Base-by-base conservation (phyloP, 495 filamentous ascomycete species). In the Hamigera avellanea region DNA sequence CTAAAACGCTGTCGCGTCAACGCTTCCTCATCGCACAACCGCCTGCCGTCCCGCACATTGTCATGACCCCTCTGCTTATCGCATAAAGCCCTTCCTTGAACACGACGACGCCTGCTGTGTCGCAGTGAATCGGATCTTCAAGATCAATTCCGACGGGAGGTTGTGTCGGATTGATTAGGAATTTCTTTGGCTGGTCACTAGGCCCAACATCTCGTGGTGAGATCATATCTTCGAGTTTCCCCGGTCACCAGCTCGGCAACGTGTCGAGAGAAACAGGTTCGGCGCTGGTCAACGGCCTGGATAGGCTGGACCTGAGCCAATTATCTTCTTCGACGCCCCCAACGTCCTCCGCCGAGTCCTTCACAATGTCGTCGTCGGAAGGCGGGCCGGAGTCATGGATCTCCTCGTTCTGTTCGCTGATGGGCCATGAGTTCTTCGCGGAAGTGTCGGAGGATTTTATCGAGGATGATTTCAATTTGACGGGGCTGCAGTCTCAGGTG, bases 381-480 rank as follows among this genome's bases (percentile, higher is more conserved):
- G 83, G 80, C 40, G 76, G 83, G 2, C 82, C 83, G 46, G 88
- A 94, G 63, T 91, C 85, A 28, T 98, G 91, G 91, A 96, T 98
- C 64, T 81, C 83, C 36, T 89, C 86, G 33, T 98, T 95, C 59
- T 98, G 91, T 66, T 85, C 83, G 19, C 69, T 96, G 23, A 73
- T 95, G 40, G 91, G 91, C 37, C 91, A 98, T 55, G 91, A 98
- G 56, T 98, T 96, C 62, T 98, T 98, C 55, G 93, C 93, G 34
- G 91, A 98, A 59, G 88, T 98, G 28, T 87, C 85, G 14, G 91
- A 98, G 62, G 91, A 98, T 42, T 98, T 98, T 54, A 96, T 98
- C 48, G 91, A 98, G 59, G 91, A 98, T 76, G 91, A 98, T 56
- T 98, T 98, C 67, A 98, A 98, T 62, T 70, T 98, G 36, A 98